These are phyloP conservation scores for Paraphaeosphaeria sporulosa DNA, from an alignment of 2,329 filamentous ascomycete genomes.

Conservation along the genomic window DNA sequence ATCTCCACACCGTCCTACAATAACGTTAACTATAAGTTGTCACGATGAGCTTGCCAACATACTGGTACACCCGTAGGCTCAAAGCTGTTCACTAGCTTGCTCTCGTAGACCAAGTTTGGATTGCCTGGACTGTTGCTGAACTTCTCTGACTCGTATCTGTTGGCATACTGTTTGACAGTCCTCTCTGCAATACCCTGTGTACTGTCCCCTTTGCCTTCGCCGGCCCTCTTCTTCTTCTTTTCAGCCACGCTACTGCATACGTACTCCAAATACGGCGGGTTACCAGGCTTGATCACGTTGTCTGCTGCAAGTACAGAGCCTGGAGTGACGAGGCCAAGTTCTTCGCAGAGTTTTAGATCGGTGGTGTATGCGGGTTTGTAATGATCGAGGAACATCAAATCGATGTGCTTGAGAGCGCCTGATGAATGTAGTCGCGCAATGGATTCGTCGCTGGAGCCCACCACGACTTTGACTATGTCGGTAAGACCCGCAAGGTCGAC, in stretches of 20 bases:
- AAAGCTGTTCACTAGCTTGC: slow-evolving; percentile 68
- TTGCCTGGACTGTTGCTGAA: slow-evolving; percentile 61
- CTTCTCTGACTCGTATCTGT: slow-evolving; percentile 56
- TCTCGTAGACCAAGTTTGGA: slow-evolving; percentile 72
- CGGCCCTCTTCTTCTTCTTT: slow-evolving; percentile 59
- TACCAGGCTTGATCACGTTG: slow-evolving; percentile 75
- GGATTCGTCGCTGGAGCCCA: slow-evolving; percentile 73
- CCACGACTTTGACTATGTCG: slow-evolving; percentile 72
- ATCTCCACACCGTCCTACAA: slow-evolving; percentile 71
- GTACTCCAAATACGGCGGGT: slow-evolving; percentile 74
- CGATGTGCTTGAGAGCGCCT: slow-evolving; percentile 66
- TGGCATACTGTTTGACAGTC: slow-evolving; percentile 58
- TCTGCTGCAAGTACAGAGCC: slow-evolving; percentile 73
- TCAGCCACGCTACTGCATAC: slow-evolving; percentile 70
- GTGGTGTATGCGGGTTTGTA: slow-evolving; percentile 78
- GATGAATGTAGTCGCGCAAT: slow-evolving; percentile 66
- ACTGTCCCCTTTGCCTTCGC: slow-evolving; percentile 45
- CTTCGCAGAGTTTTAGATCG: slow-evolving; percentile 80
- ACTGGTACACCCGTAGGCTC: slow-evolving; percentile 73
- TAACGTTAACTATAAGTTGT: slow-evolving; percentile 19
- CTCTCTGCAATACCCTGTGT: slow-evolving; percentile 53
- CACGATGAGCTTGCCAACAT: slow-evolving; percentile 42
- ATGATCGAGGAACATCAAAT: slow-evolving; percentile 82
- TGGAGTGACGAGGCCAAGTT: slow-evolving; percentile 68
- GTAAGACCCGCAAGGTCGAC: slow-evolving; percentile 77